Evolutionary conservation across 1,284 basidiomycete genomes (phyloP), one percentile per base, ranked within the genome.

Genomic region (Golubevia pallescens): DNA sequence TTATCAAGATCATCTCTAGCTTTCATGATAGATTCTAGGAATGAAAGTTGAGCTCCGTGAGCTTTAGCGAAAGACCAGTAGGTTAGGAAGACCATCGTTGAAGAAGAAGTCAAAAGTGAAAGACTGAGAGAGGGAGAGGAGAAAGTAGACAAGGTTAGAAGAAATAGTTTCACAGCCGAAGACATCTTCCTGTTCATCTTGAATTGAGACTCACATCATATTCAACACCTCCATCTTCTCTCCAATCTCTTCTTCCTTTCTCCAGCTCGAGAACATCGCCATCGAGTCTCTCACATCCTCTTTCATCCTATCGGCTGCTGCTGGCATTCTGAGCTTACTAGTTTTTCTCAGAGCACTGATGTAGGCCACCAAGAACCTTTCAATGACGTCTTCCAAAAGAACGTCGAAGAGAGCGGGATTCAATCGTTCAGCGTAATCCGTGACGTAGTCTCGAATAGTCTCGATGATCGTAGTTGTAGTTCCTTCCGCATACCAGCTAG

Each of bases 11-110:
- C 81, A 71, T 84, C 82, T 8, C 81, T 66, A 5, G 81, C 81
- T 38, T 72, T 74, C 69, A 81, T 74, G 10, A 80, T 52, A 2
- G 77, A 64, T 61, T 85, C 82, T 54, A 83, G 59, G 65, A 82
- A 83, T 5, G 71, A 69, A 5, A 85, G 63, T 34, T 84, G 75
- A 1, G 82, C 69, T 10, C 82, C 82, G 60, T 81, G 73, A 21
- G 73, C 68, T 58, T 84, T 85, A 56, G 82, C 82, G 53, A 85
- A 85, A 7, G 68, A 73, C 76, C 78, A 85, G 70, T 85, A 85
- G 4, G 81, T 74, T 53, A 85, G 62, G 63, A 85, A 85, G 10
- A 82, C 77, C 82, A 85, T 85, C 20, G 81, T 76, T 0, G 81
- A 63, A 14, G 78, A 77, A 1, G 78, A 73, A 0, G 74, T 80